Conservation (phyloP, 345 rosid genomes). For the Linum trigynum region DNA sequence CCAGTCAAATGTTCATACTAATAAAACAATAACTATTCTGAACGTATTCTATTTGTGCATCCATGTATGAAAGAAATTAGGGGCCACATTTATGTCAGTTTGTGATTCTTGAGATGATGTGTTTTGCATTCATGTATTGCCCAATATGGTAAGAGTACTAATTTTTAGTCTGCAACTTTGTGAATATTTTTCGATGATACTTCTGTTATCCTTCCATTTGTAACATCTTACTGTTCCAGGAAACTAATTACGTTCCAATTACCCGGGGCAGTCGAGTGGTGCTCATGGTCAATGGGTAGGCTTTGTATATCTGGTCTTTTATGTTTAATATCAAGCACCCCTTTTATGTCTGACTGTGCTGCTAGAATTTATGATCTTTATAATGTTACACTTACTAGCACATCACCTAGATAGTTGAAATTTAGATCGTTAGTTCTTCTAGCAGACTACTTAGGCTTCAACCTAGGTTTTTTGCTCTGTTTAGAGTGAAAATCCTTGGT, state of each 20-base stretch:
- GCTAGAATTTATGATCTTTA: neutral
- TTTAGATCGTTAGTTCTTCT: no score
- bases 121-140: neutral
- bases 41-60: no score
- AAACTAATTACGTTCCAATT: conserved; percentile 86
- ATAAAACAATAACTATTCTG: no score
- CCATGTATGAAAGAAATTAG: neutral
- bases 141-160: neutral
- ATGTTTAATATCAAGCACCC: conserved; percentile 7
- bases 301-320: conserved; percentile 2
- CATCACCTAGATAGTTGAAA: no score
- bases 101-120: neutral
- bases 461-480: neutral
- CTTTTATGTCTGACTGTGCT: neutral
- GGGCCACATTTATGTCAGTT: neutral
- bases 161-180: neutral
- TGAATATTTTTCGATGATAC: neutral
- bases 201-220: no score
- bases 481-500: neutral
- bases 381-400: neutral
- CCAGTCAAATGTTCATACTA: no score
- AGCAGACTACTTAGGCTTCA: no score
- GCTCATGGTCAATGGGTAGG: conserved; percentile 95
- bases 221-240: conserved; percentile 44
- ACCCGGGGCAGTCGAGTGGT: conserved; percentile 84